Conservation (phyloP, 1,139 yeast genomes). For the Pichia sp. region DNA sequence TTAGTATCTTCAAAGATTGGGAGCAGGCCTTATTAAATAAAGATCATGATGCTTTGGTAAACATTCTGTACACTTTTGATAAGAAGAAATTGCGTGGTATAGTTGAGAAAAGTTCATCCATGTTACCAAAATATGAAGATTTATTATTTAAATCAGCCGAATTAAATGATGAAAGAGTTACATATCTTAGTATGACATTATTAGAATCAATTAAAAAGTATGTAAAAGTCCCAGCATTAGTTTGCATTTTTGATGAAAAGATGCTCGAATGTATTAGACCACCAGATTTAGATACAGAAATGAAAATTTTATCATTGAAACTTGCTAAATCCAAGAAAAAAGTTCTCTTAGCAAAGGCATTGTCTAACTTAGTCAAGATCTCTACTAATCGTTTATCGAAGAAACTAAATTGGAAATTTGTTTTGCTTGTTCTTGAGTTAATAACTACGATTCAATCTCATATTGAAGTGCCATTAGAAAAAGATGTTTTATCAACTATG, state of each 20-base stretch:
- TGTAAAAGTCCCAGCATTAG: constrained; percentile 52
- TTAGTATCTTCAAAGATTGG: constrained; percentile 47
- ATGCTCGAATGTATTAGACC: constrained; percentile 54
- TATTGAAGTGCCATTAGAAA: constrained; percentile 43
- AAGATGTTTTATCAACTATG: constrained; percentile 41
- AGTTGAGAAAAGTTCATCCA: constrained; percentile 22
- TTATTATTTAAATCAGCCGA: constrained; percentile 39
- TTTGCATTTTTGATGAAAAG: constrained; percentile 46
- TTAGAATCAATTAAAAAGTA: constrained; percentile 42
- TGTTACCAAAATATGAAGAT: constrained; percentile 24
- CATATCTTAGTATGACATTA: constrained; percentile 44
- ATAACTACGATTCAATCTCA: constrained; percentile 51
- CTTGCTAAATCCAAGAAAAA: constrained; percentile 56
- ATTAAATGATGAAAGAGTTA: constrained; percentile 53
- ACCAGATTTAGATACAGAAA: constrained; percentile 46
- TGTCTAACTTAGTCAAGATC: constrained; percentile 40
- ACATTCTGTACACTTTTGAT: constrained; percentile 55
- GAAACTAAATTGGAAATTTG: constrained; percentile 64
- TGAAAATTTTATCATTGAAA: constrained; percentile 50
- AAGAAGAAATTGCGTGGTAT: constrained; percentile 42
- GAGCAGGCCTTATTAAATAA: constrained; percentile 46
- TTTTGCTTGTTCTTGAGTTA: constrained; percentile 48
- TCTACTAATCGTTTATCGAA: constrained; percentile 33
- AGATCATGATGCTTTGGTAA: constrained; percentile 57
- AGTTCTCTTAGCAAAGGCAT: constrained; percentile 34